phyloP scores from a whole-genome alignment of 805 yeast species.

The Ogataea glucozyma region DNA sequence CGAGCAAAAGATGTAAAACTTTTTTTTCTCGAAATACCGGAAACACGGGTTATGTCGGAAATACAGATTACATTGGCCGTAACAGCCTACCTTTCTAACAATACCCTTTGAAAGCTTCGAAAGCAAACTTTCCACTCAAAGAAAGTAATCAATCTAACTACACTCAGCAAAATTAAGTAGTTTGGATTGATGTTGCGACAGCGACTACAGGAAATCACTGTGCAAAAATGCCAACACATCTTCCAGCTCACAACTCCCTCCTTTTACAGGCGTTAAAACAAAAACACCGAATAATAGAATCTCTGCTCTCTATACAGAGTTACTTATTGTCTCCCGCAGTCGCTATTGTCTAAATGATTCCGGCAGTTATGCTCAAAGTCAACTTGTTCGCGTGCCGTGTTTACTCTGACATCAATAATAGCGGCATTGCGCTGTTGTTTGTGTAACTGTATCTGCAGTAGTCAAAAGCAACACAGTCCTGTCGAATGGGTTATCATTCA shows the following conservation, averaged over 20 bases:
- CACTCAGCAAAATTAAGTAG: no score
- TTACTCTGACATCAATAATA: not conserved
- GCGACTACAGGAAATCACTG: no score
- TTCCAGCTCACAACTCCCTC: not conserved
- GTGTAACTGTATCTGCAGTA: not conserved
- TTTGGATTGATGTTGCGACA: no score
- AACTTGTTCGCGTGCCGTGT: not conserved
- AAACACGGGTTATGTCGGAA: not conserved
- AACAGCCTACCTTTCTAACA: no score
- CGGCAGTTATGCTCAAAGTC: conserved; percentile 5
- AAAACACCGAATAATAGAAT: not conserved
- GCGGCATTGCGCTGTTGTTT: not conserved
- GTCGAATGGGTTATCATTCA: not conserved
- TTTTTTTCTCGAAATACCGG: conserved; percentile 3
- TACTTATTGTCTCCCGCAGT: conserved; percentile 4
- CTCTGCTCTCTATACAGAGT: not conserved
- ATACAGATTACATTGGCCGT: not conserved
- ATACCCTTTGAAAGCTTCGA: no score
- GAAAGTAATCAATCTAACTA: no score
- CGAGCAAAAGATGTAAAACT: no score
- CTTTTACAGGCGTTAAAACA: not conserved
- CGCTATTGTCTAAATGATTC: conserved; percentile 6
- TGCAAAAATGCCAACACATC: no score
- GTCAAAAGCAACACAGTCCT: not conserved
- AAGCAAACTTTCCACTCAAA: no score